A percentile compares a stretch with the other conserved stretches of the same genome.
These are phyloP conservation scores for Citrullus colocynthis DNA, from an alignment of 306 rosid species.

Conservation along the genomic window DNA sequence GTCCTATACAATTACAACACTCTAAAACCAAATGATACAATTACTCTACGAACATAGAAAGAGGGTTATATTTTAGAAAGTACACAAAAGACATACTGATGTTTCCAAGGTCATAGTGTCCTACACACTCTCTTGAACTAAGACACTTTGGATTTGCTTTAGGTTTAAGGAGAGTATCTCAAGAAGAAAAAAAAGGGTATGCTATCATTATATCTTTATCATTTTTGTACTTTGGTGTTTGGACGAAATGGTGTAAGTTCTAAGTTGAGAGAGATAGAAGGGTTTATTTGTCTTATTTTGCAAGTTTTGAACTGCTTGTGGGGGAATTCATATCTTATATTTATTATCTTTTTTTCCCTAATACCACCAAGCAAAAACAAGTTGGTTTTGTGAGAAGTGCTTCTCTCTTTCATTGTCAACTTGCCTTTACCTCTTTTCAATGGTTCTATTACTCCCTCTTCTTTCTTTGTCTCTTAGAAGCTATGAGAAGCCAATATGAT, in stretches of 20 bases:
- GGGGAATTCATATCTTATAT: not conserved
- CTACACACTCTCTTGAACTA: not conserved
- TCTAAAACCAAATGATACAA: no score
- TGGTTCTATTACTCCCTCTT: not conserved
- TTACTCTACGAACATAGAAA: no score
- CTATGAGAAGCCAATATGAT: not conserved
- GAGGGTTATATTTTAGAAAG: constrained; percentile 3
- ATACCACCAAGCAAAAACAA: not conserved
- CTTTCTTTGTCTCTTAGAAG: not conserved
- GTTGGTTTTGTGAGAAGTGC: not conserved
- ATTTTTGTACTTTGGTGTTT: not conserved
- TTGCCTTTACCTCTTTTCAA: not conserved
- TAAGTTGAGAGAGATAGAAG: not conserved
- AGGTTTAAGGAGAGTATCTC: not conserved
- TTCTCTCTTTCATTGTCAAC: not conserved
- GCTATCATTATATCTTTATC: not conserved
- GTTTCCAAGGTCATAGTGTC: not conserved
- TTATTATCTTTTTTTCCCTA: not conserved
- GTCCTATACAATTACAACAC: constrained; percentile 19
- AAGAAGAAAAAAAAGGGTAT: not conserved
- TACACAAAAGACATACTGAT: constrained; percentile 10
- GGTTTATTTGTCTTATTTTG: not conserved
- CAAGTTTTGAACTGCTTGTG: not conserved
- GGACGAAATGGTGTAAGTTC: not conserved
- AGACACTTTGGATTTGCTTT: not conserved